Percentiles rank a stretch among this genome's conserved stretches.
phyloP scores from a whole-genome alignment of 1,284 basidiomycete genomes.

The Rhodotorula sp. region DNA sequence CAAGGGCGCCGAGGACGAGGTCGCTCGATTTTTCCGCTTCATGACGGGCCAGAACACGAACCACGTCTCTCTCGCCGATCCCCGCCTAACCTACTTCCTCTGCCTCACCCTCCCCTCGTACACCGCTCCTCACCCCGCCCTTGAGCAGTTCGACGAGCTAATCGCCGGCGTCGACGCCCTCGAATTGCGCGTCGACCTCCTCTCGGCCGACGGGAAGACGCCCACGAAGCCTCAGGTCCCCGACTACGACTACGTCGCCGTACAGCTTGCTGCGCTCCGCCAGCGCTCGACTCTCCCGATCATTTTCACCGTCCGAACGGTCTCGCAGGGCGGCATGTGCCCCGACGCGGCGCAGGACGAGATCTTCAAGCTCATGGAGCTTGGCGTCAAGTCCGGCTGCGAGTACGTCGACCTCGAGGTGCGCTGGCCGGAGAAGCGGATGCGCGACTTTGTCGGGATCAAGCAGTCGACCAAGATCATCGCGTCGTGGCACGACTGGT shows the following conservation, averaged over 20 bases:
- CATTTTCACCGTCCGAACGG: constrained; percentile 86
- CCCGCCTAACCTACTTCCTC: constrained; percentile 79
- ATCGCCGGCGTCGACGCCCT: constrained; percentile 77
- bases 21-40: constrained; percentile 76
- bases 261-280: constrained; percentile 77
- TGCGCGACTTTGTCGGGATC: constrained; percentile 61
- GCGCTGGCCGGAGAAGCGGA: constrained; percentile 64
- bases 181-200: constrained; percentile 88
- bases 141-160: constrained; percentile 54
- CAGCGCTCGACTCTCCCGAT: constrained; percentile 78
- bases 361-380: constrained; percentile 72
- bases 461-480: constrained; percentile 80
- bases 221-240: constrained; percentile 62
- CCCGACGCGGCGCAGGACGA: constrained; percentile 73
- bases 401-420: constrained; percentile 95
- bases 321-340: constrained; percentile 86
- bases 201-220: constrained; percentile 58
- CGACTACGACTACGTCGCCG: constrained; percentile 68
- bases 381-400: constrained; percentile 78
- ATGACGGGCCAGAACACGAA: constrained; percentile 70
- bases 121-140: constrained; percentile 64
- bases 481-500: constrained; percentile 93
- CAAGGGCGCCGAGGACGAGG: constrained; percentile 46
- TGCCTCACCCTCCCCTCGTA: constrained; percentile 89
- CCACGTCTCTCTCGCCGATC: constrained; percentile 55